Evolutionary conservation across 179 eudicot genomes (phyloP).

Genomic region (Beta corolliflora): DNA sequence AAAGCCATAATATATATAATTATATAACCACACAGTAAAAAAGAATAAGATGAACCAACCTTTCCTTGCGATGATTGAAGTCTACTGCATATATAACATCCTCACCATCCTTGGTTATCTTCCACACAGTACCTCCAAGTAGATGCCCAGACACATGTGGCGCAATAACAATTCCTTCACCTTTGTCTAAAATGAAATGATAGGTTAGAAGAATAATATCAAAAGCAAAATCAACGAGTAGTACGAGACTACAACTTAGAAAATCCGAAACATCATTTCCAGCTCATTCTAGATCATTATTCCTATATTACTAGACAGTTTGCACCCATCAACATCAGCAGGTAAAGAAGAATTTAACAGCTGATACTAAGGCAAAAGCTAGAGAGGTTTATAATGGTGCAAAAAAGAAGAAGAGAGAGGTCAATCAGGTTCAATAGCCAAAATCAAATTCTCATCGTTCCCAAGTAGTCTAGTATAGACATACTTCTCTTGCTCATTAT

Average conservation of each 20-base stretch:
- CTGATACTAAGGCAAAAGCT: background rate
- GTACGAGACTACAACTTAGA: conserved; percentile 10
- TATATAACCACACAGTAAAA: background rate
- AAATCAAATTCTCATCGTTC: background rate
- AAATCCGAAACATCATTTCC: background rate
- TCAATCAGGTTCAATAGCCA: conserved; percentile 5
- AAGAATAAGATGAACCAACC: conserved; percentile 42
- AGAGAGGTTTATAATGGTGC: background rate
- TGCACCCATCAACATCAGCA: background rate
- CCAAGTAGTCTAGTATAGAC: background rate
- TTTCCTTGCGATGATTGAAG: conserved; percentile 97
- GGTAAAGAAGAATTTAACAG: conserved; percentile 5
- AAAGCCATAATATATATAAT: conserved; percentile 12
- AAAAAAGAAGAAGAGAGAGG: background rate
- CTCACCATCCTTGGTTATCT: conserved; percentile 95
- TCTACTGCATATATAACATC: conserved; percentile 96
- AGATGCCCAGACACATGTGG: conserved; percentile 96
- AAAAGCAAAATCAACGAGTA: conserved; percentile 7
- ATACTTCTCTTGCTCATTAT: background rate
- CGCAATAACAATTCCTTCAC: conserved; percentile 97
- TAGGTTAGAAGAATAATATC: conserved; percentile 12
- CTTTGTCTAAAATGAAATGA: conserved; percentile 61
- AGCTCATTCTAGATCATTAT: background rate
- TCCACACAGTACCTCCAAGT: conserved; percentile 97
- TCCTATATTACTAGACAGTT: background rate